A percentile compares a stretch with the other conserved stretches of the same genome.
These are phyloP conservation scores for Podospora conica DNA, from an alignment of 495 filamentous ascomycete species.

Conservation along the genomic window DNA sequence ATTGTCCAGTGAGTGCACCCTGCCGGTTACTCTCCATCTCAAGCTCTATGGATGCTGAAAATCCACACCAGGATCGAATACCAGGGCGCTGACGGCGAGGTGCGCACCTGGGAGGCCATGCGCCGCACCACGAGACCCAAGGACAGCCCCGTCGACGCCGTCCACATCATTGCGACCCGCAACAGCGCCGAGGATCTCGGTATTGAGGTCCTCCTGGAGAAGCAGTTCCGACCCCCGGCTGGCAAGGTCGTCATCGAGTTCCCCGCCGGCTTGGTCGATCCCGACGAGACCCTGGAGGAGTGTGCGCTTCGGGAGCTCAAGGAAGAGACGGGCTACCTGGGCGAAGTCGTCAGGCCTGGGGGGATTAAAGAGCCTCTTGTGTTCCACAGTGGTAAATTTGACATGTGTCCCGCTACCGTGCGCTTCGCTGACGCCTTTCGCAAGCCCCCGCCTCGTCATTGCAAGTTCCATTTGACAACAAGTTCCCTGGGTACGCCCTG, in stretches of 20 bases:
- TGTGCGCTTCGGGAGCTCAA: conserved; percentile 68
- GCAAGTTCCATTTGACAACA: conserved; percentile 11
- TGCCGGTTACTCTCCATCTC: not conserved
- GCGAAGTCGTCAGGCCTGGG: conserved; percentile 38
- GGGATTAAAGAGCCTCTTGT: not conserved
- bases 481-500: no score
- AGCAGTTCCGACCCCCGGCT: conserved; percentile 72
- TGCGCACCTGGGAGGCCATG: conserved; percentile 64
- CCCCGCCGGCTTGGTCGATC: conserved; percentile 69
- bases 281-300: conserved; percentile 60
- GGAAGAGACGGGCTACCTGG: conserved; percentile 78
- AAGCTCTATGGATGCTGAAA: not conserved
- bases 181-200: conserved; percentile 10
- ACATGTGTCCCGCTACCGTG: not conserved
- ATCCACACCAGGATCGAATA: conserved; percentile 53
- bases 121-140: conserved; percentile 57
- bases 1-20: not conserved
- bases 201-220: conserved; percentile 58
- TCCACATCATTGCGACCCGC: conserved; percentile 70
- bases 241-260: conserved; percentile 65
- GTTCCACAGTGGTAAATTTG: conserved; percentile 56
- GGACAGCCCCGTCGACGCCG: conserved; percentile 61
- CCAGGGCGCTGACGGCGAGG: conserved; percentile 52
- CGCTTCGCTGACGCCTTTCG: not conserved
- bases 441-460: conserved; percentile 33